Base-by-base conservation (phyloP, 805 yeast genomes). In the Debaryomyces maramus region DNA sequence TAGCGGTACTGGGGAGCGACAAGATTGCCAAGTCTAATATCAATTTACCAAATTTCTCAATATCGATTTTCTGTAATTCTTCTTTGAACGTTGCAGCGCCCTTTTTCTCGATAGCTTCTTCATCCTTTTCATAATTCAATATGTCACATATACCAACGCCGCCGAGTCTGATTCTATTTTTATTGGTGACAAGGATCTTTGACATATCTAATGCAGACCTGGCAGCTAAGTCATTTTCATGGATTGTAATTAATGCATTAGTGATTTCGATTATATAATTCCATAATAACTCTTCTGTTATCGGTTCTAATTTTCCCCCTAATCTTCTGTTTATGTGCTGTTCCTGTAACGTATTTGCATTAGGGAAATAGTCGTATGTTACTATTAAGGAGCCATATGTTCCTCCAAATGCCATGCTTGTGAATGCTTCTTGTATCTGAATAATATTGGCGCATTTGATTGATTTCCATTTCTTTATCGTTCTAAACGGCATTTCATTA, bases 291-390 rank as follows among this genome's bases (percentile, higher is more conserved):
- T 78, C 77, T 55, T 83, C 89, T 0, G 83, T 80, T 2, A 86
- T 68, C 17, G 75, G 72, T 45, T 72, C 77, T 4, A 73, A 68
- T 41, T 62, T 65, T 28, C 57, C 60, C 46, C 60, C 67, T 53
- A 56, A 53, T 40, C 53, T 68, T 32, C 75, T 65, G 34, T 72
- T 68, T 48, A 80, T 71, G 64, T 88, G 93, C 14, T 74, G 71
- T 45, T 88, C 96, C 41, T 71, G 67, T 34, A 91, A 65, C 1
- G 95, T 85, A 40, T 68, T 67, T 1, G 95, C 75, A 44, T 80
- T 70, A 17, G 99, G 97, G 60, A 76, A 86, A 59, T 80, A 93
- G 55, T 91, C 97, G 62, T 88, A 88, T 4, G 86, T 83, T 32
- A 89, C 67, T 30, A 88, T 75, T 41, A 93, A 70, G 1, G 93